A percentile compares a stretch with the other conserved stretches of the same genome.
These are phyloP conservation scores for Puccinia polysora DNA, from an alignment of 1,284 basidiomycete genomes.

Conservation along the genomic window DNA sequence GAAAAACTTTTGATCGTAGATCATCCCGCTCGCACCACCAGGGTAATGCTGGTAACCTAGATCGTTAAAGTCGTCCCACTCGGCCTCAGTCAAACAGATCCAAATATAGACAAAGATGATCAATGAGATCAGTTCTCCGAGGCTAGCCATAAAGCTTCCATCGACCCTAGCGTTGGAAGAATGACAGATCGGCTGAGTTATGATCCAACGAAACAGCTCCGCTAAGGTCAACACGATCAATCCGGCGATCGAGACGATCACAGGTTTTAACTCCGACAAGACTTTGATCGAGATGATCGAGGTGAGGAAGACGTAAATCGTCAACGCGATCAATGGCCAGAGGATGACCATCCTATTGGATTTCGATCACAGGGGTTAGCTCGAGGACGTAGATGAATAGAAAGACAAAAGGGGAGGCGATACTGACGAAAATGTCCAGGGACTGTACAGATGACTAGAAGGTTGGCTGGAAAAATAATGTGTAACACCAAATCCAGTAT, in stretches of 20 bases:
- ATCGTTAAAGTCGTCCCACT: slow-evolving; percentile 46
- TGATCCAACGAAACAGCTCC: slow-evolving; percentile 47
- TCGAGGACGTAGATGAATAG: not conserved
- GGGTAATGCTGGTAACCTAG: no score
- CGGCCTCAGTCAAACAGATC: slow-evolving; percentile 49
- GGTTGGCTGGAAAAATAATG: slow-evolving; percentile 49
- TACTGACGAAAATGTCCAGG: slow-evolving; percentile 49
- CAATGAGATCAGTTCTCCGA: slow-evolving; percentile 48
- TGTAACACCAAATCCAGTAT: slow-evolving; percentile 49
- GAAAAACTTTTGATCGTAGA: no score
- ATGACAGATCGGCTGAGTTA: slow-evolving; percentile 49
- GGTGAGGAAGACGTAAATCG: slow-evolving; percentile 10
- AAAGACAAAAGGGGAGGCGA: not conserved
- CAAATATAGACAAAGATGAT: slow-evolving; percentile 47
- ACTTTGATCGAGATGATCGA: not conserved
- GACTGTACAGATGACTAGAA: slow-evolving; percentile 45
- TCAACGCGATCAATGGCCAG: slow-evolving; percentile 29
- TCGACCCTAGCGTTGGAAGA: slow-evolving; percentile 47
- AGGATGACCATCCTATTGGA: slow-evolving; percentile 10
- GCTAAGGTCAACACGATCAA: slow-evolving; percentile 47
- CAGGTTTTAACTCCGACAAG: slow-evolving; percentile 16
- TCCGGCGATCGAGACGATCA: slow-evolving; percentile 35
- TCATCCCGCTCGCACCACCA: no score
- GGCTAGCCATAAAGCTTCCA: slow-evolving; percentile 48
- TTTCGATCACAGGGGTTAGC: not conserved